Base-by-base conservation (phyloP, 2,329 filamentous ascomycete species). In the Verticillium dahliae region DNA sequence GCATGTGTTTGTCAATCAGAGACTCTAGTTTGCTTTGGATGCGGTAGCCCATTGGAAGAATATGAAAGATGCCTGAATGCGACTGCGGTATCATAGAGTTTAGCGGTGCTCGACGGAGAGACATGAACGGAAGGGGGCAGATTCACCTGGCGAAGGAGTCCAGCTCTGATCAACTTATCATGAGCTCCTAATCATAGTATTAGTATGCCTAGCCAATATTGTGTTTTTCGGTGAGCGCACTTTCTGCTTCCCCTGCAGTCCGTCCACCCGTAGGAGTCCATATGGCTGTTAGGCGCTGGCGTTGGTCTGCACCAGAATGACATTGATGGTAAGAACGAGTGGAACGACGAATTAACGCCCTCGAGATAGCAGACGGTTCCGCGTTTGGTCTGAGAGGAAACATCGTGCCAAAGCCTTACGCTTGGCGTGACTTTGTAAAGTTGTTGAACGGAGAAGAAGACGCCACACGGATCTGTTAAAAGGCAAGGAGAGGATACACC, bases 1-100 rank as follows among this genome's bases (percentile, higher is more conserved):
- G 80, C 95, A 99, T 99, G 72, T 97, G 87, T 71, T 90, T 91
- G 71, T 97, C 93, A 67, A 99, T 89, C 11, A 98, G 77, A 11
- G 78, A 77, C 71, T 97, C 92, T 35, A 98, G 79, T 74, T 98
- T 99, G 59, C 92, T 85, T 69, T 97, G 92, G 0, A 98, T 91
- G 34, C 92, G 85, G 35, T 92, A 81, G 0, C 95, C 95, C 0
- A 99, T 77, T 0, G 95, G 95, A 1, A 99, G 81, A 71, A 97
- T 82, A 70, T 99, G 95, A 69, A 97, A 99, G 39, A 98, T 86
- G 34, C 95, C 95, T 7, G 93, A 86, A 71, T 97, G 90, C 22
- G 92, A 88, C 86, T 92, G 2, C 15, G 27, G n/a, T 11, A 37
- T 33, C 52, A 34, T 13, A n/a, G 10, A n/a, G 10, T 38, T 15